These are phyloP conservation scores for Alternaria triticina DNA, from an alignment of 2,329 filamentous ascomycete genomes.

Conservation along the genomic window DNA sequence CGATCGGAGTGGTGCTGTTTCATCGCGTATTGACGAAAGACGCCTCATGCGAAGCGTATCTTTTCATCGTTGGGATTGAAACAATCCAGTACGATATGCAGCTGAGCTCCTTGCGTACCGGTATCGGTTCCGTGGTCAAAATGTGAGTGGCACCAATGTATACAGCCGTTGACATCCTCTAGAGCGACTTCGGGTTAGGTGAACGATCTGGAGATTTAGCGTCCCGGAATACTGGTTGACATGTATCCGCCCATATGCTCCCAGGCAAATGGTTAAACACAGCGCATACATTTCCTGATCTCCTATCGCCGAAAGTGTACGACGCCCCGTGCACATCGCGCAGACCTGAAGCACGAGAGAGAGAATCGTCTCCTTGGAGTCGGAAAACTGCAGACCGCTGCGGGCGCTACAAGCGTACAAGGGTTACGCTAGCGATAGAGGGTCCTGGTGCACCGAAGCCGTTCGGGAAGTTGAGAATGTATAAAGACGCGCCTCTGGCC, in stretches of 20 bases:
- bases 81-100: neutral
- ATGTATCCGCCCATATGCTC: slow-evolving; percentile 10
- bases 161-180: slow-evolving; percentile 1
- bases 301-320: slow-evolving; percentile 7
- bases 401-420: slow-evolving; percentile 24
- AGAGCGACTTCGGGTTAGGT: neutral
- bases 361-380: slow-evolving; percentile 18
- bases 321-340: slow-evolving; percentile 5
- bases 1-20: neutral
- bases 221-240: slow-evolving; percentile 8
- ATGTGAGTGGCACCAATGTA: slow-evolving; percentile 6
- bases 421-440: slow-evolving; percentile 2
- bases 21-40: neutral
- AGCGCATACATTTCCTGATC: slow-evolving; percentile 2
- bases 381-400: slow-evolving; percentile 16
- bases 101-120: neutral
- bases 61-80: neutral
- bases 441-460: neutral
- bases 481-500: slow-evolving; percentile 17
- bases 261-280: slow-evolving; percentile 10
- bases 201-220: slow-evolving; percentile 4
- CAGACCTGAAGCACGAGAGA: slow-evolving; percentile 9
- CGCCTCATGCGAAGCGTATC: neutral
- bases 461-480: slow-evolving; percentile 2
- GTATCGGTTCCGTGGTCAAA: neutral